phyloP scores from a whole-genome alignment of 305 asterid genomes.

The Nicotiana rustica region DNA sequence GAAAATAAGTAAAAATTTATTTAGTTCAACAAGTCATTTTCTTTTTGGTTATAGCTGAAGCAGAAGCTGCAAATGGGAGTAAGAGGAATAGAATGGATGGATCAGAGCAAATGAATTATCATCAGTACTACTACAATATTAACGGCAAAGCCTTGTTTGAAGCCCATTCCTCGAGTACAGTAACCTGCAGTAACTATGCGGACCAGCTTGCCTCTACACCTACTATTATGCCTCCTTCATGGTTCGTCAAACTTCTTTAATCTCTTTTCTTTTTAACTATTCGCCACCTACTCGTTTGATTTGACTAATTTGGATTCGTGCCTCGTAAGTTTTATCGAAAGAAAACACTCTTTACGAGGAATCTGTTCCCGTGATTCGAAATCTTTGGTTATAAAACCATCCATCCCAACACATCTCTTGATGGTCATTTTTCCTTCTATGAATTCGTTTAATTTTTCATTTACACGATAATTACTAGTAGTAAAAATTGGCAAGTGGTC shows the following conservation, averaged over 20 bases:
- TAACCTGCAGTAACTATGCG: neutral
- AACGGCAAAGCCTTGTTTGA: neutral
- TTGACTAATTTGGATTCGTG: no score
- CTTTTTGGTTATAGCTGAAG: conserved; percentile 28
- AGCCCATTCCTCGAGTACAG: neutral
- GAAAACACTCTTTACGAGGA: no score
- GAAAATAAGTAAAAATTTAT: no score
- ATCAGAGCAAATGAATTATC: conserved; percentile 21
- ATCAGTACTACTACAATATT: neutral
- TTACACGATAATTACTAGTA: no score
- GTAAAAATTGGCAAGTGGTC: no score
- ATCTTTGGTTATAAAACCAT: no score
- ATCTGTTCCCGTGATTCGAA: no score
- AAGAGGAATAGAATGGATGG: conserved; percentile 28
- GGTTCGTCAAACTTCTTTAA: conserved; percentile 28
- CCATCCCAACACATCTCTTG: no score
- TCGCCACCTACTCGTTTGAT: no score
- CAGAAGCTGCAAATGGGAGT: conserved; percentile 24
- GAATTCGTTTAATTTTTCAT: no score
- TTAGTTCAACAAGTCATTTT: no score
- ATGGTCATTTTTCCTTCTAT: neutral
- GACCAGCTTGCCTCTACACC: neutral
- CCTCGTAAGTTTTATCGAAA: no score
- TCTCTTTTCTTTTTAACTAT: neutral
- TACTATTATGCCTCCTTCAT: neutral